phyloP scores from a whole-genome alignment of 2,329 filamentous ascomycete genomes.

The Cercospora berteroae region DNA sequence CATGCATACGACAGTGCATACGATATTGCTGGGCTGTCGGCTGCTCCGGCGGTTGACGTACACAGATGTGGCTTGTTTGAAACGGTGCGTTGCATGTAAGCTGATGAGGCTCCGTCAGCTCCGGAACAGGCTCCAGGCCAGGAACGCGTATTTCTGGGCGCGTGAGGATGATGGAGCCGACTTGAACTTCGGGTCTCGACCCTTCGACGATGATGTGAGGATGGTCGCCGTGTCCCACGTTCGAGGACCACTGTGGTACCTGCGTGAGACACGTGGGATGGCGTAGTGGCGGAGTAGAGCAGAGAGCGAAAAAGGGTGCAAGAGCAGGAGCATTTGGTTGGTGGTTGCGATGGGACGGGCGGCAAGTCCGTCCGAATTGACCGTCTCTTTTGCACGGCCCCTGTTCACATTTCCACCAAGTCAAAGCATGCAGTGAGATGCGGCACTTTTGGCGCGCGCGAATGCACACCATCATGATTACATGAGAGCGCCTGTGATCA shows the following conservation, averaged over 20 bases:
- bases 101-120: background rate
- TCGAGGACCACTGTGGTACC: background rate
- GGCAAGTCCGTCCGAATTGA: background rate
- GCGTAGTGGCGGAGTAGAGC: background rate
- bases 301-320: background rate
- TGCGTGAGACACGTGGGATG: conserved; percentile 7
- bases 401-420: background rate
- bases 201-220: background rate
- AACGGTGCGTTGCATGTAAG: background rate
- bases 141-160: background rate
- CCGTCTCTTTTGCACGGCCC: background rate
- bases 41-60: background rate
- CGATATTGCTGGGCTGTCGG: background rate
- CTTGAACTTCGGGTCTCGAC: background rate
- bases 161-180: background rate
- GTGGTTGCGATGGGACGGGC: background rate
- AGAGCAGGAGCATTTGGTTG: background rate
- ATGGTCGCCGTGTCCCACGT: background rate
- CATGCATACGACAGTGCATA: background rate
- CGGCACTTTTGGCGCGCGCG: background rate
- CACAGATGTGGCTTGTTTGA: background rate
- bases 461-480: background rate
- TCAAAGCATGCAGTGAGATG: background rate
- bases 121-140: background rate
- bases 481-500: background rate